These are phyloP conservation scores for Dothistroma pini DNA, from an alignment of 2,329 filamentous ascomycete species.

Conservation along the genomic window DNA sequence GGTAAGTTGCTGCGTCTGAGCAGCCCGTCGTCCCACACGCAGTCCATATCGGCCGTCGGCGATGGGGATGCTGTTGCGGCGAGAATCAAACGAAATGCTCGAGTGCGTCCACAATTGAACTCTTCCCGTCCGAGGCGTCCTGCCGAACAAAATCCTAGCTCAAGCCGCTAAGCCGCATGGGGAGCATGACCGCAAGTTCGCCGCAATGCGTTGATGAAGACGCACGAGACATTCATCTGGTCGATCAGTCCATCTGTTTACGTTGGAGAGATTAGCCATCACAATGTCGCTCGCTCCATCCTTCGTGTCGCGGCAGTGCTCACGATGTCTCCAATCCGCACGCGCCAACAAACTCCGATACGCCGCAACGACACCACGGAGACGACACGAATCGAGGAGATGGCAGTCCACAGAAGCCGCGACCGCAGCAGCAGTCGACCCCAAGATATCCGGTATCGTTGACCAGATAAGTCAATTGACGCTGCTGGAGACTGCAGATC, in stretches of 20 bases:
- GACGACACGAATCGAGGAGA: constrained; percentile 55
- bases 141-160: neutral
- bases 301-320: constrained; percentile 44
- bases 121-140: no score
- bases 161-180: neutral
- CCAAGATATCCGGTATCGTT: constrained; percentile 92
- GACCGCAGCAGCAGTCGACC: constrained; percentile 56
- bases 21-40: constrained; percentile 30
- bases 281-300: constrained; percentile 45
- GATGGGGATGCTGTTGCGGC: neutral
- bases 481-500: constrained; percentile 91
- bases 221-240: constrained; percentile 3
- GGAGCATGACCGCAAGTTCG: neutral
- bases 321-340: constrained; percentile 35
- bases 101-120: neutral
- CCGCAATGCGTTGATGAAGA: neutral
- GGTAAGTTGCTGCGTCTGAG: constrained; percentile 55
- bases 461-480: constrained; percentile 99
- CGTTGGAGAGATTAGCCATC: neutral
- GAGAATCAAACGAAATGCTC: neutral
- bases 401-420: constrained; percentile 79
- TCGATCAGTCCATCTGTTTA: constrained; percentile 8
- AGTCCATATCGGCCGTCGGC: constrained; percentile 26
- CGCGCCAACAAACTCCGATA: constrained; percentile 23
- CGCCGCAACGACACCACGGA: constrained; percentile 25